phyloP scores from a whole-genome alignment of 192 early-diverging fungal genomes.

The Mortierella antarctica region DNA sequence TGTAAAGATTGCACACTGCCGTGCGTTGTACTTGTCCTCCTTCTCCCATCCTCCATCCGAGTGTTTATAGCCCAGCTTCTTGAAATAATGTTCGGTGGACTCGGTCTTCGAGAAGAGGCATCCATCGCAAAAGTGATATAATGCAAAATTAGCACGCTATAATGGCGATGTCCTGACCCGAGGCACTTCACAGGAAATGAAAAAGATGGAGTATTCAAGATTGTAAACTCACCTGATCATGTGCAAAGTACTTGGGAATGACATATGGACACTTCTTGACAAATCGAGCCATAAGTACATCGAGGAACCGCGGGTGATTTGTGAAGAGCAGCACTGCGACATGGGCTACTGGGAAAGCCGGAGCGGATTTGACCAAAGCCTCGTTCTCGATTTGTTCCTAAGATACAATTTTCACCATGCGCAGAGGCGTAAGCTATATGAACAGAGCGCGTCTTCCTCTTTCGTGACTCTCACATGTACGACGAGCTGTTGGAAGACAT shows the following conservation, averaged over 20 bases:
- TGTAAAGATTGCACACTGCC: slow-evolving; percentile 74
- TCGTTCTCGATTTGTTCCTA: slow-evolving; percentile 80
- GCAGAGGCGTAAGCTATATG: not conserved
- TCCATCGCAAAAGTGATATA: not conserved
- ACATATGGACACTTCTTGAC: slow-evolving; percentile 77
- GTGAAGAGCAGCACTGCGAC: slow-evolving; percentile 68
- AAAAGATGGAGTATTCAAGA: not conserved
- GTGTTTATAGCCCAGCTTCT: slow-evolving; percentile 38
- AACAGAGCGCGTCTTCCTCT: not conserved
- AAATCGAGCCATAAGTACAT: slow-evolving; percentile 70
- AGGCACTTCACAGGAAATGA: not conserved
- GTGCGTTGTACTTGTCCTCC: slow-evolving; percentile 69
- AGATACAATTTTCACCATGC: not conserved
- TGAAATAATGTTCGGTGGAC: slow-evolving; percentile 30
- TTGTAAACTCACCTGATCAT: slow-evolving; percentile 58
- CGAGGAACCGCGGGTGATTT: slow-evolving; percentile 66
- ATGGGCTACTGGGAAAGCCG: slow-evolving; percentile 75
- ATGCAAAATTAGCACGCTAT: not conserved
- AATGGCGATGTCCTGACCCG: not conserved
- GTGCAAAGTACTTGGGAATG: slow-evolving; percentile 69
- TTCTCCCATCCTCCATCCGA: slow-evolving; percentile 58
- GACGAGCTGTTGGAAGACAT: not conserved
- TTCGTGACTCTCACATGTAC: not conserved
- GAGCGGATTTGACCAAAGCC: slow-evolving; percentile 63
- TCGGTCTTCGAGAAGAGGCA: slow-evolving; percentile 47